phyloP scores from a whole-genome alignment of 2,329 filamentous ascomycete species.

The Pyrenophora teres region DNA sequence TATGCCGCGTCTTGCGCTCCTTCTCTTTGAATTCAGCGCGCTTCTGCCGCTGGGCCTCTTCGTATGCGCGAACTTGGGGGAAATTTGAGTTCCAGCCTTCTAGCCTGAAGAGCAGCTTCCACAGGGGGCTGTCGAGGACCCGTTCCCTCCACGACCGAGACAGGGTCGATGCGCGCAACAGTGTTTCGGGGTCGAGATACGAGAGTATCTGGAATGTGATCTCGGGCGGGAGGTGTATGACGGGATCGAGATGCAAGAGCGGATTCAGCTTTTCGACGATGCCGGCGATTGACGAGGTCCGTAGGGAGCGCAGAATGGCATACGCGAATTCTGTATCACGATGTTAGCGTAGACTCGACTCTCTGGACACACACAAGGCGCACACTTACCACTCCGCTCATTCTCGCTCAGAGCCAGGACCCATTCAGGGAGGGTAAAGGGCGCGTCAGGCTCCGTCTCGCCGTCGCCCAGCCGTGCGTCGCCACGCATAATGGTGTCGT shows the following conservation, averaged over 20 bases:
- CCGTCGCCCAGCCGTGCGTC: constrained; percentile 42
- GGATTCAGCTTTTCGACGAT: constrained; percentile 82
- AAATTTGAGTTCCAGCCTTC: constrained; percentile 83
- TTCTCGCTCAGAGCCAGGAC: constrained; percentile 59
- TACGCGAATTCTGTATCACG: constrained; percentile 72
- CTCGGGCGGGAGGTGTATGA: constrained; percentile 82
- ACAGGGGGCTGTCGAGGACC: constrained; percentile 81
- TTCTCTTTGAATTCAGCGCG: constrained; percentile 43
- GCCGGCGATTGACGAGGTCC: constrained; percentile 76
- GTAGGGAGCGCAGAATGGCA: constrained; percentile 74
- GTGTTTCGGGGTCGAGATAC: constrained; percentile 79
- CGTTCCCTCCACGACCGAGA: constrained; percentile 82
- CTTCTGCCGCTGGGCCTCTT: constrained; percentile 58
- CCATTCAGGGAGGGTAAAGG: constrained; percentile 58
- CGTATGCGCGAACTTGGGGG: constrained; percentile 67
- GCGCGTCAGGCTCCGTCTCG: constrained; percentile 39
- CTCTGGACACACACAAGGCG: background rate
- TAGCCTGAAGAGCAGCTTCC: constrained; percentile 79
- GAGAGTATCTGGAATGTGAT: constrained; percentile 88
- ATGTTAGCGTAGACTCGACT: constrained; percentile 7
- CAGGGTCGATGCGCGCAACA: constrained; percentile 77
- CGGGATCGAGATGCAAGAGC: constrained; percentile 89
- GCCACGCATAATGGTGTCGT: constrained; percentile 48
- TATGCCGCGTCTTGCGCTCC: constrained; percentile 53
- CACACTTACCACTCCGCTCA: constrained; percentile 58